These are phyloP conservation scores for Lithohypha guttulata DNA, from an alignment of 2,329 filamentous ascomycete genomes.

Conservation along the genomic window DNA sequence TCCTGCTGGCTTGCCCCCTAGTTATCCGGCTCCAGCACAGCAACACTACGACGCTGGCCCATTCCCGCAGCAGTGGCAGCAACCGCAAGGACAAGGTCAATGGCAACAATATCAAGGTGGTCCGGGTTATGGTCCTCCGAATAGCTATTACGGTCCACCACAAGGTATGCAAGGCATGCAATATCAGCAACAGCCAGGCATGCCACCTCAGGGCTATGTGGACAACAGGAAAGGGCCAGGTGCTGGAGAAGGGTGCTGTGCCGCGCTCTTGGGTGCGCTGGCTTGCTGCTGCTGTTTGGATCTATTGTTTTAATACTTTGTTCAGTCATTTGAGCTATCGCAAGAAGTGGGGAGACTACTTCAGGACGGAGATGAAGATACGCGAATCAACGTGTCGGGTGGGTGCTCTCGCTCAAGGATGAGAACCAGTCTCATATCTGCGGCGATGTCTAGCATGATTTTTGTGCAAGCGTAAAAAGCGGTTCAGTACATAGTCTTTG, in stretches of 20 bases:
- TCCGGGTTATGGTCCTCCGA: constrained; percentile 4
- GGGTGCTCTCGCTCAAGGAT: no score
- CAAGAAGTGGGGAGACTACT: no score
- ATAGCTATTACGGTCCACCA: constrained; percentile 14
- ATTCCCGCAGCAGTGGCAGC: constrained; percentile 14
- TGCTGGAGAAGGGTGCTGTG: constrained; percentile 31
- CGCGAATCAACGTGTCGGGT: no score
- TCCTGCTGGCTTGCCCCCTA: constrained; percentile 11
- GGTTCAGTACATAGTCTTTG: no score
- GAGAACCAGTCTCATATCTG: no score
- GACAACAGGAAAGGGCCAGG: constrained; percentile 24
- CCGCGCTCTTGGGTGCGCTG: constrained; percentile 34
- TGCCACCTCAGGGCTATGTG: constrained; percentile 31
- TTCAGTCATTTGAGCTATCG: no score
- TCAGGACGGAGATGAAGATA: no score
- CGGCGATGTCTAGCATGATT: no score
- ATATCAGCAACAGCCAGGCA: constrained; percentile 23
- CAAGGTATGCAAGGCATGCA: constrained; percentile 25
- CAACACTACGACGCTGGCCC: constrained; percentile 20
- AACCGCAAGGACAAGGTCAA: constrained; percentile 6
- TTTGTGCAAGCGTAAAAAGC: no score
- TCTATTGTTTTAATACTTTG: constrained; percentile 41
- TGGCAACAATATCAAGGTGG: not conserved
- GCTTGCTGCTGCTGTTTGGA: constrained; percentile 32
- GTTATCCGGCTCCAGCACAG: constrained; percentile 5